Evolutionary conservation across 257 asterid species (phyloP).

Genomic region (Craterostigma plantagineum): DNA sequence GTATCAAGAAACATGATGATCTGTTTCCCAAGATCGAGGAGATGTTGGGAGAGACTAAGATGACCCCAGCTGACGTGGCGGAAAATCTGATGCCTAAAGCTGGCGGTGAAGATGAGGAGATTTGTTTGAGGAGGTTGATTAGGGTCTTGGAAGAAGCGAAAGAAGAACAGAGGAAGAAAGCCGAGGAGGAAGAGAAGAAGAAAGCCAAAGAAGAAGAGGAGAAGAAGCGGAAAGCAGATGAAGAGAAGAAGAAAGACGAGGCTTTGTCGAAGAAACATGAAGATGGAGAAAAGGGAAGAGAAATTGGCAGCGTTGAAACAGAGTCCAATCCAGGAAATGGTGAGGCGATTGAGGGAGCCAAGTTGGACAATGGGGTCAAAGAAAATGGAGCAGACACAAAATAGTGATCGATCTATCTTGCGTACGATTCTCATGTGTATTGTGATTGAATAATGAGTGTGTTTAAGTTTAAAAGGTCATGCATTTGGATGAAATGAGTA

Average conservation of each 20-base stretch:
- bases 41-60: slow-evolving; percentile 18
- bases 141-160: slow-evolving; percentile 23
- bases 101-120: slow-evolving; percentile 13
- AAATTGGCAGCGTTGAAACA: background rate
- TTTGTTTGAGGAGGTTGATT: slow-evolving; percentile 19
- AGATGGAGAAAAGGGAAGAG: slow-evolving; percentile 1
- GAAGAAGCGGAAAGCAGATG: slow-evolving; percentile 9
- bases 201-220: slow-evolving; percentile 18
- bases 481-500: too few species aligned
- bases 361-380: too few species aligned
- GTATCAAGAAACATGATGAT: slow-evolving; percentile 11
- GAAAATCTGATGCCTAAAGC: slow-evolving; percentile 45
- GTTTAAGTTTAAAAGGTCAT: background rate
- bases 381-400: slow-evolving; percentile 9
- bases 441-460: background rate
- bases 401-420: too few species aligned
- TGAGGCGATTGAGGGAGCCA: background rate
- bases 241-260: slow-evolving; percentile 6
- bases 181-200: slow-evolving; percentile 6
- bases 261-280: too few species aligned
- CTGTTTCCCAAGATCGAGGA: slow-evolving; percentile 13
- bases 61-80: slow-evolving; percentile 28
- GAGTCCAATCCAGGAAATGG: background rate
- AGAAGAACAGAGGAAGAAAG: too few species aligned
- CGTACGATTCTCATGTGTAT: too few species aligned